Base-by-base conservation (phyloP, 2,329 filamentous ascomycete genomes). In the Macrophomina tecta region DNA sequence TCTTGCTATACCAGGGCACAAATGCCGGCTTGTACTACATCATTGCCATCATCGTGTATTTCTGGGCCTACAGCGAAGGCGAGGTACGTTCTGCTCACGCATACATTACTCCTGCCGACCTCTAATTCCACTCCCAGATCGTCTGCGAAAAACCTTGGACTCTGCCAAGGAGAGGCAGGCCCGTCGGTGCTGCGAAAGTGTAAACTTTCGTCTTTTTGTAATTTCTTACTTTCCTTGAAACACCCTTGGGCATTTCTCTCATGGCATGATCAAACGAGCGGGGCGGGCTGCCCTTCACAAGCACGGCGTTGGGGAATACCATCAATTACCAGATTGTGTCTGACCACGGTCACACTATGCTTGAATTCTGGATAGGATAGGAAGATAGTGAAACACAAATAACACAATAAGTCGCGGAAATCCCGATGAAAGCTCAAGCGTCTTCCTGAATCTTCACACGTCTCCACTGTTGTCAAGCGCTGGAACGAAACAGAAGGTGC, bases 21-120 rank as follows among this genome's bases (percentile, higher is more conserved):
- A 97, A 99, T 77, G 86, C 94, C 2, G 95, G 92, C 4, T 82
- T 98, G 63, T 99, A 98, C 82, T 97, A 98, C 77, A 77, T 96
- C 32, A 87, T 97, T 69, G 94, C 90, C 23, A 89, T 96, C 82
- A 84, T 83, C 7, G 90, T 95, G 14, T 99, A 98, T 80, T 97
- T 98, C 74, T 97, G 94, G 94, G 95, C 92, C 1, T 98, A 96
- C 75, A 95, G 91, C 74, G 94, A 99, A 80, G 95, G 95, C 80
- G 95, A 99, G 90, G 94, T 97, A 81, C 76, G 90, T 83, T 40
- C 36, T 18, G 12, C 16, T 12, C 36, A 40, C 23, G 16, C 40
- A 28, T 63, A 12, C 4, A n/a, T 30, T 16, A 3, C 34, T 45
- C 16, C 32, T 7, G 23, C 9, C 23, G 65, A 49, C 70, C 74